Evolutionary conservation across 805 yeast species (phyloP), one percentile per base, ranked within the genome.

Genomic region (Saturnispora hagleri): DNA sequence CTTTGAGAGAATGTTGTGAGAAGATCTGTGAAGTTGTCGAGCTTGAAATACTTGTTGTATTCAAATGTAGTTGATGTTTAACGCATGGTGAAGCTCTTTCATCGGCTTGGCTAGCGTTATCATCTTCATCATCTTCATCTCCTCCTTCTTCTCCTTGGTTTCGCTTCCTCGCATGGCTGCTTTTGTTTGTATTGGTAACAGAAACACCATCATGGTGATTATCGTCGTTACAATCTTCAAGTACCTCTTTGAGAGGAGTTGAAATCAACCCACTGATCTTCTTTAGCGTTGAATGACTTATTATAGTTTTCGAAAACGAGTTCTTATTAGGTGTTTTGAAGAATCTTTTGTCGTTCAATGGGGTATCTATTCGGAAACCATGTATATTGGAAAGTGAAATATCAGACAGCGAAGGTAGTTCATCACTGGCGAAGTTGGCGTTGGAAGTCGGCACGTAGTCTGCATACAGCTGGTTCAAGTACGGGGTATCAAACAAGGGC

Each of bases 401-500:
- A 28, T 50, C 52, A 13, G 48, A 43, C 5, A 36, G 24, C 12
- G 44, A 40, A 8, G 44, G 50, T 9, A 47, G 13, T 22, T 50
- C 52, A 17, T 43, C 48, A 41, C 15, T n/a, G 51, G 15, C 26
- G 15, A 17, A 43, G 17, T 43, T 49, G 10, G 26, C 12, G 36
- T 24, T 35, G 7, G 38, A 22, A 41, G 46, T 52, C 2, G 51
- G 47, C 8, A 15, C 48, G 26, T 26, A 47, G 3, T 51, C 53
- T 5, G 52, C 36, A 43, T 51, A 55, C 20, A 55, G 26, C 12
- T 34, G 50, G 24, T 55, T 52, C 27, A 55, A 48, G 40, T 52
- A 55, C 5, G 57, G 55, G 2, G 57, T 52, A 42, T 55, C 57
- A 18, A 55, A 55, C 5, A 52, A 24, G 15, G 43, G 46, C 18